These are phyloP conservation scores for Colletotrichum tamarilloi DNA, from an alignment of 2,329 filamentous ascomycete species.

Conservation along the genomic window DNA sequence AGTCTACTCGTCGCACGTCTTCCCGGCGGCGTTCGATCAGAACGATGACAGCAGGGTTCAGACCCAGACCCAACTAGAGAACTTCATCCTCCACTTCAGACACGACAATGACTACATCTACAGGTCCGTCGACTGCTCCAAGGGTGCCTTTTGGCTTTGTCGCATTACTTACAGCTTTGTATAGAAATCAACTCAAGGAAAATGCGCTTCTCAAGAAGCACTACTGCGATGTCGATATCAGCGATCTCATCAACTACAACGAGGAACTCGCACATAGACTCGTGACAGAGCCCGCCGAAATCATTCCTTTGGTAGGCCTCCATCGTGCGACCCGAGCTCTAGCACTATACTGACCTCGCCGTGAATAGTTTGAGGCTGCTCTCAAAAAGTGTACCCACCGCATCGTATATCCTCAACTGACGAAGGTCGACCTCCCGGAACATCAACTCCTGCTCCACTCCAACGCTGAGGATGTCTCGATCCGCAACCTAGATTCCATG, in stretches of 20 bases:
- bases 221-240: slow-evolving; percentile 96
- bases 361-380: slow-evolving; percentile 85
- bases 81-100: slow-evolving; percentile 93
- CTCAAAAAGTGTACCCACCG: slow-evolving; percentile 91
- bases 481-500: slow-evolving; percentile 91
- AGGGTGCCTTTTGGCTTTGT: not conserved
- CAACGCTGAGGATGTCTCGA: slow-evolving; percentile 88
- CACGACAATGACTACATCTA: slow-evolving; percentile 96
- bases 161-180: not conserved
- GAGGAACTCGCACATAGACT: slow-evolving; percentile 93
- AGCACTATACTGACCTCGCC: slow-evolving; percentile 8
- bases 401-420: slow-evolving; percentile 86
- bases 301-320: slow-evolving; percentile 83
- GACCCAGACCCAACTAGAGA: slow-evolving; percentile 82
- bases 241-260: slow-evolving; percentile 94
- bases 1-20: slow-evolving; percentile 86
- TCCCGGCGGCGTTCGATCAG: slow-evolving; percentile 73
- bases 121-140: slow-evolving; percentile 66
- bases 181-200: slow-evolving; percentile 91
- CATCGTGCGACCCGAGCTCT: not conserved
- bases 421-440: slow-evolving; percentile 78
- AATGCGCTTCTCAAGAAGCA: slow-evolving; percentile 95
- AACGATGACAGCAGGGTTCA: slow-evolving; percentile 76
- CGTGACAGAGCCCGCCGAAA: slow-evolving; percentile 88
- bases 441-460: slow-evolving; percentile 97